Conservation (phyloP, 1,139 yeast genomes). For the Candida sanyaensis region DNA sequence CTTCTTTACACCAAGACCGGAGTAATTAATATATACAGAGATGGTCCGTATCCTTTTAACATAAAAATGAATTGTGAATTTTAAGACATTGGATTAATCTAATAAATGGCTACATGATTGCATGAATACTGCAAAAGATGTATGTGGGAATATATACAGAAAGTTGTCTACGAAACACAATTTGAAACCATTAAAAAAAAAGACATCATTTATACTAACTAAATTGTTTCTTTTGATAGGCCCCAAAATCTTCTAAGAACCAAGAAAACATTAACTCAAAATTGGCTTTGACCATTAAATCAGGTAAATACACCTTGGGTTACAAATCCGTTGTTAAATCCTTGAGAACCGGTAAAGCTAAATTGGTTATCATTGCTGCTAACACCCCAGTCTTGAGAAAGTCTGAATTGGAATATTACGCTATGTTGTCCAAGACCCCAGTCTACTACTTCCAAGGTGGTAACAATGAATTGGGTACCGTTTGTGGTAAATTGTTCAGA, state of each 20-base stretch:
- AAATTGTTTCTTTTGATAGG: constrained; percentile 45
- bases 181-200: background rate
- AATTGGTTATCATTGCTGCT: constrained; percentile 97
- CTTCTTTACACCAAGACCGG: constrained; percentile 65
- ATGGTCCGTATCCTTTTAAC: constrained; percentile 73
- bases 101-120: no score
- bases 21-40: constrained; percentile 79
- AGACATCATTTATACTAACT: background rate
- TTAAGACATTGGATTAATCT: no score
- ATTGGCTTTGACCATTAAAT: constrained; percentile 97
- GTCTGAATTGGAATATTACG: constrained; percentile 99
- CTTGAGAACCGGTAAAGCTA: constrained; percentile 98
- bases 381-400: constrained; percentile 99
- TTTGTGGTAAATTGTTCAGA: constrained; percentile 99
- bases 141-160: constrained; percentile 4
- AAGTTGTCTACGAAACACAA: background rate
- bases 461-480: constrained; percentile 99
- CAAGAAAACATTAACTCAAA: constrained; percentile 97
- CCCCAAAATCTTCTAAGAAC: constrained; percentile 83
- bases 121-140: background rate
- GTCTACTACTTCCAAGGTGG: constrained; percentile 99
- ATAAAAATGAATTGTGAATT: background rate
- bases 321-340: constrained; percentile 99
- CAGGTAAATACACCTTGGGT: constrained; percentile 99
- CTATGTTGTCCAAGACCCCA: constrained; percentile 98